Evolutionary conservation across 2,329 filamentous ascomycete species (phyloP), one percentile per base, ranked within the genome.

Genomic region (Ambrosiella beaveri): DNA sequence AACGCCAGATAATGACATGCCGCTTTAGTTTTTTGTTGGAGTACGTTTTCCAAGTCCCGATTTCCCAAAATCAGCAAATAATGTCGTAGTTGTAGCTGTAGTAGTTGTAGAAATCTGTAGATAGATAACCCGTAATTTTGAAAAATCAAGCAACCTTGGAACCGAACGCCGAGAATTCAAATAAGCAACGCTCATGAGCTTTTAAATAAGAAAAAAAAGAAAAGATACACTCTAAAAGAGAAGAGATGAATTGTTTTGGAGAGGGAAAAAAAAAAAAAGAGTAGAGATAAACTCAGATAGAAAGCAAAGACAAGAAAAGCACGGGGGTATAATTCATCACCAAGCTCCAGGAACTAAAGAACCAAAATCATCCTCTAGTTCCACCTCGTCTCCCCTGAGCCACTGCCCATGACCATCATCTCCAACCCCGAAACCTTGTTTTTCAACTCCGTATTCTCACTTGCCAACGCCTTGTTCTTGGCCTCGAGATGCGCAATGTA

Each of bases 401-500:
- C 3, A 5, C 27, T 49, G 7, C 49, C 41, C 35, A 57, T 45
- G 9, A 66, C 62, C 27, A 67, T 62, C 63, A 65, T 66, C 61
- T 67, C 65, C 9, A 68, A 63, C 44, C 62, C 65, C 9, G 65
- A 64, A 15, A 66, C 64, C 12, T 66, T 62, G 62, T 63, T 67
- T 59, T 67, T 64, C 51, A 70, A 64, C 54, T 66, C 65, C 47
- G 63, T 63, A 57, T 68, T 69, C 63, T 70, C 68, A 44, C 64
- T 62, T 4, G 63, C 64, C 55, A 70, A 66, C 38, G 60, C 62
- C 57, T 63, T 63, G 60, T 70, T 70, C 61, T 65, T 66, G 63
- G 66, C 65, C 62, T 70, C 68, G 5, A 70, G 65, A 59, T 69
- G 67, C 1, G 64, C 62, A 57, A 70, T 70, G 63, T 70, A 70